These are phyloP conservation scores for Kuraishia cidri DNA, from an alignment of 805 yeast species.

Conservation along the genomic window DNA sequence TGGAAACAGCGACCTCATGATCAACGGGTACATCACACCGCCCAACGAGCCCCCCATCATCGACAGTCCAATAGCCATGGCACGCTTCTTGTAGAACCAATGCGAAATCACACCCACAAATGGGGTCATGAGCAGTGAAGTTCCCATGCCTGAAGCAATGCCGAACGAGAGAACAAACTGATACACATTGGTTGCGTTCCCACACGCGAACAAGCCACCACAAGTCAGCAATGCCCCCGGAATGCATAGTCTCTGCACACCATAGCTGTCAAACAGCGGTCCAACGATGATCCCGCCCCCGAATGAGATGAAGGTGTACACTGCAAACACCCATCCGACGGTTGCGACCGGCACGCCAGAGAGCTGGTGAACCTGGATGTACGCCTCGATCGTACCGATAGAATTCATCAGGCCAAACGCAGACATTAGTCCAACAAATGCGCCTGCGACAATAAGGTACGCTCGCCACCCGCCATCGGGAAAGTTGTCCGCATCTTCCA, in stretches of 20 bases:
- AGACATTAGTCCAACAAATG: conserved; percentile 28
- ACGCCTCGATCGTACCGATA: conserved; percentile 53
- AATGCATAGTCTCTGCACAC: conserved; percentile 34
- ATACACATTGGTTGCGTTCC: conserved; percentile 40
- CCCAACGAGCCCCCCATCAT: conserved; percentile 45
- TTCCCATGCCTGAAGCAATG: conserved; percentile 45
- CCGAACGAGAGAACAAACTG: conserved; percentile 58
- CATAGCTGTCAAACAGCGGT: conserved; percentile 52
- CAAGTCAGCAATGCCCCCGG: conserved; percentile 33
- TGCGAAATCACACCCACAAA: conserved; percentile 53
- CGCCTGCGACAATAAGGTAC: conserved; percentile 29
- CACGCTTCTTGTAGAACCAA: conserved; percentile 51
- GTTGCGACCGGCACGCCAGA: conserved; percentile 30
- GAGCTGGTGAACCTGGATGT: conserved; percentile 50
- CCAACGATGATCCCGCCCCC: conserved; percentile 23
- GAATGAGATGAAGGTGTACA: conserved; percentile 39
- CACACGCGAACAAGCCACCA: conserved; percentile 46
- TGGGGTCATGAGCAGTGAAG: conserved; percentile 52
- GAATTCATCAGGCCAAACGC: conserved; percentile 47
- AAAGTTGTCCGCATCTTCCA: too few relatives aligned
- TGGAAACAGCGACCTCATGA: conserved; percentile 35
- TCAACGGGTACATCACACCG: conserved; percentile 41
- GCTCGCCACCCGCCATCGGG: conserved; percentile 33
- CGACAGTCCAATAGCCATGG: conserved; percentile 39
- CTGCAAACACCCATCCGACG: conserved; percentile 59